These are phyloP conservation scores for Russula griseocarnosa DNA, from an alignment of 768 basidiomycete species.

Conservation along the genomic window DNA sequence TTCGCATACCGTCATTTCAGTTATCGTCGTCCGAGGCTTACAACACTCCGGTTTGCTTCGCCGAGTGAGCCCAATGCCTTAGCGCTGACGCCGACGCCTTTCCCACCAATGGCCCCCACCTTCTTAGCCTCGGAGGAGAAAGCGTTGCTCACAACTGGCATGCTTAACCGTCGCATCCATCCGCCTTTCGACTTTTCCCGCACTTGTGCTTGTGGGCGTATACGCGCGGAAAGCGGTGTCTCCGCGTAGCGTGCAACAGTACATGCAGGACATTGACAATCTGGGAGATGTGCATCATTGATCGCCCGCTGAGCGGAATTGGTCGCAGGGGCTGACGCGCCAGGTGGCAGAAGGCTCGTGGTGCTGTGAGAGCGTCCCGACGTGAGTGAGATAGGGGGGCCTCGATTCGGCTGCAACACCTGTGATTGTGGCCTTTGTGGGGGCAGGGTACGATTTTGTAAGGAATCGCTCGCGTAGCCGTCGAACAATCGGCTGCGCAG, in stretches of 20 bases:
- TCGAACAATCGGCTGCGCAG: conserved; percentile 34
- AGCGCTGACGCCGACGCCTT: conserved; percentile 1
- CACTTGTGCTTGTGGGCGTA: conserved; percentile 44
- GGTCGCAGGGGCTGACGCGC: conserved; percentile 30
- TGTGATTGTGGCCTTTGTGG: conserved; percentile 20
- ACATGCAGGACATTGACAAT: conserved; percentile 64
- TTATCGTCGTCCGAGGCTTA: conserved; percentile 21
- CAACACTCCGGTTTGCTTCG: conserved; percentile 17
- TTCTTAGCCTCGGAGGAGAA: conserved; percentile 58
- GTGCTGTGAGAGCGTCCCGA: conserved; percentile 42
- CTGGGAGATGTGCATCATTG: conserved; percentile 48
- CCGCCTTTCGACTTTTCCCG: conserved; percentile 58
- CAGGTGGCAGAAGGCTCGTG: conserved; percentile 39
- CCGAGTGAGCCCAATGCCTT: conserved; percentile 12
- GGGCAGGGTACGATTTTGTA: conserved; percentile 29
- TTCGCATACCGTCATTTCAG: no score
- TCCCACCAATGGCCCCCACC: conserved; percentile 17
- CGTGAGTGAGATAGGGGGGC: conserved; percentile 24
- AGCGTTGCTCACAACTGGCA: conserved; percentile 57
- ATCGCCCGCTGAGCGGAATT: conserved; percentile 26
- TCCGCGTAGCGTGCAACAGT: conserved; percentile 52
- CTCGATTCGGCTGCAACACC: conserved; percentile 11
- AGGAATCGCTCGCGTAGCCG: conserved; percentile 33
- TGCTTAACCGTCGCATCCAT: conserved; percentile 75
- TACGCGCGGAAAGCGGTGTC: conserved; percentile 38